A percentile compares a stretch with the other conserved stretches of the same genome.
These are phyloP conservation scores for Sordariomycetes sp. DNA, from an alignment of 2,329 filamentous ascomycete species.

Conservation along the genomic window DNA sequence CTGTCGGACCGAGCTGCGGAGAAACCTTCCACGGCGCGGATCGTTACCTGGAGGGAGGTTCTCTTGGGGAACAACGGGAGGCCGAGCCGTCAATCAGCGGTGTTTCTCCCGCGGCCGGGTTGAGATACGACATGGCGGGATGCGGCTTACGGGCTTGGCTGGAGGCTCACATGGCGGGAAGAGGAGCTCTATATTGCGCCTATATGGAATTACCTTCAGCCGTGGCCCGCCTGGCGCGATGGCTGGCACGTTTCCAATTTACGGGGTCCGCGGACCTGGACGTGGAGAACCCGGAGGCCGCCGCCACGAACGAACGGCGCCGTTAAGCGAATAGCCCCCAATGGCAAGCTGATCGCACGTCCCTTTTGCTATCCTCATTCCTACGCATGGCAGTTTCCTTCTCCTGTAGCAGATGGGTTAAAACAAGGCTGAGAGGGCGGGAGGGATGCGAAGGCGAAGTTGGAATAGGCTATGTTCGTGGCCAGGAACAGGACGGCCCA, in stretches of 20 bases:
- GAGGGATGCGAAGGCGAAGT: too few species aligned
- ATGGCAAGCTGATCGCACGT: too few species aligned
- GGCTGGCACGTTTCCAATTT: background rate
- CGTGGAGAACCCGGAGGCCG: background rate
- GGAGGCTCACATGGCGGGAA: background rate
- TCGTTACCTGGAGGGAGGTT: background rate
- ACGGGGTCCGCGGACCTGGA: background rate
- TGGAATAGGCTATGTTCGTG: too few species aligned
- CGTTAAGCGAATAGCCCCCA: too few species aligned
- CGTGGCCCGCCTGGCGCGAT: background rate
- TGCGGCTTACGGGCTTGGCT: background rate
- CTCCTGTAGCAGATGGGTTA: too few species aligned
- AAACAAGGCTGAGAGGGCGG: too few species aligned
- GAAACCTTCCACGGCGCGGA: background rate
- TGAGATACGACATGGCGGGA: background rate
- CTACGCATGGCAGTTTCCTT: too few species aligned
- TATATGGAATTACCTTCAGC: constrained; percentile 5
- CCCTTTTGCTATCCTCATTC: too few species aligned
- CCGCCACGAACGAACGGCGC: background rate
- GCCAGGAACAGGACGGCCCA: too few species aligned
- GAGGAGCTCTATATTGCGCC: background rate
- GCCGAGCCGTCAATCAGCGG: background rate
- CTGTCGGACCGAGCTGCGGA: background rate
- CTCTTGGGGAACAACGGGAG: background rate
- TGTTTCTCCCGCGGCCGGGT: background rate